A percentile compares a stretch with the other conserved stretches of the same genome.
Conservation (phyloP, 495 filamentous ascomycete species). For the Ascobolus immersus region DNA sequence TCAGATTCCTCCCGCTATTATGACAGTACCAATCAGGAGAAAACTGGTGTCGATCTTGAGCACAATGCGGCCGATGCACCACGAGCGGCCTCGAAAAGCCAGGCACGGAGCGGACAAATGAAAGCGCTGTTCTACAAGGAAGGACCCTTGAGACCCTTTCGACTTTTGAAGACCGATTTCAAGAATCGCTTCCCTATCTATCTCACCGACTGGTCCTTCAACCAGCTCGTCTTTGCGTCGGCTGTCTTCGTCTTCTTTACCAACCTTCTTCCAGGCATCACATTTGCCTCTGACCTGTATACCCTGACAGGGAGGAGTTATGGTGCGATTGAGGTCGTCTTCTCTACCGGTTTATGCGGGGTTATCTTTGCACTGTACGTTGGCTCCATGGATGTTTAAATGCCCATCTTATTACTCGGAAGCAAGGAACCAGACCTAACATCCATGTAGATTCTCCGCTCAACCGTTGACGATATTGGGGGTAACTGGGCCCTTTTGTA, state of each 20-base stretch:
- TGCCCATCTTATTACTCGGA: background rate
- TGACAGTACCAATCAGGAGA: too few species aligned
- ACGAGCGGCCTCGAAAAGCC: too few species aligned
- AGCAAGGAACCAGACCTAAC: background rate
- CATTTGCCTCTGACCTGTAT: conserved; percentile 45
- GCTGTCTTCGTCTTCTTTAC: conserved; percentile 56
- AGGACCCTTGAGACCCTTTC: conserved; percentile 27
- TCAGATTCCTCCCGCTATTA: too few species aligned
- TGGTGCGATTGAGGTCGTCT: conserved; percentile 47
- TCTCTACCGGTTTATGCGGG: conserved; percentile 43
- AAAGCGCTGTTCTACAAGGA: background rate
- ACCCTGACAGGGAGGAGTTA: conserved; percentile 39
- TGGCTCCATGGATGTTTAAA: background rate
- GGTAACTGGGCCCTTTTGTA: conserved; percentile 49
- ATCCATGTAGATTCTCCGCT: conserved; percentile 27
- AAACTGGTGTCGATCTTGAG: too few species aligned
- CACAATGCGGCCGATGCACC: too few species aligned
- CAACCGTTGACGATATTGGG: conserved; percentile 50
- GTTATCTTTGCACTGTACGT: conserved; percentile 38
- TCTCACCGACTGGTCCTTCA: conserved; percentile 45
- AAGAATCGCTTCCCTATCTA: conserved; percentile 26
- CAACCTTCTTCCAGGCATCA: conserved; percentile 47
- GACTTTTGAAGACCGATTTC: conserved; percentile 36
- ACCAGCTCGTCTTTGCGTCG: conserved; percentile 43
- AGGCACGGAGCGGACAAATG: too few species aligned